Evolutionary conservation across 2,329 filamentous ascomycete genomes (phyloP), one percentile per base, ranked within the genome.

Genomic region (Cordyceps tenuipes): DNA sequence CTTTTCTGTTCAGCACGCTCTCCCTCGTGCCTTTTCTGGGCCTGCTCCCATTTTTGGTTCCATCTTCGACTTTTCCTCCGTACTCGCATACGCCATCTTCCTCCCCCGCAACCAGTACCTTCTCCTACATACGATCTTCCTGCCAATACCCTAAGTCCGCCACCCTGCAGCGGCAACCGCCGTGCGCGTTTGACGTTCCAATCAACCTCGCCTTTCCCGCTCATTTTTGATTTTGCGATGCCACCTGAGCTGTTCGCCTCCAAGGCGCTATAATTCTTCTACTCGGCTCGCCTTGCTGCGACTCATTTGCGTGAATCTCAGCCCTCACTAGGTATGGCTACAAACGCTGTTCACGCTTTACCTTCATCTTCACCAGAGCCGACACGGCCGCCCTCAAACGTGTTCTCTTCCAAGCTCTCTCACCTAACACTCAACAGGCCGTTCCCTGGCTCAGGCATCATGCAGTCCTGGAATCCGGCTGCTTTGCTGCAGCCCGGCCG

Each of bases 391-490:
- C n/a, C 44, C 26, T 29, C 4, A 5, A 29, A 21, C 19, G 34
- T 26, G 13, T 8, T 44, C 34, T n/a, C 9, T 31, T 9, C 17
- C 58, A 19, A 9, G 6, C 15, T 19, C 13, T 61, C 47, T 44
- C 53, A 36, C 41, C 57, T 66, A 52, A 64, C 61, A 51, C 41
- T 19, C 31, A 60, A 62, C 72, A 72, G 67, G 61, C 68, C 67
- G 62, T 62, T 65, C 61, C 65, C 53, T 57, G 69, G 43, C 29
- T 12, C 68, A 51, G 68, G 62, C 50, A 66, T 64, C 48, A 57
- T 69, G 63, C 67, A 68, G 34, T 64, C 71, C 56, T 80, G 79
- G 73, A 76, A 76, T 62, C 71, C 75, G n/a, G 69, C 70, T 50
- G 69, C 70, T 15, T 63, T 77, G 55, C 69, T 77, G 54, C 73